These are phyloP conservation scores for Alternaria longipes DNA, from an alignment of 2,329 filamentous ascomycete genomes.

Conservation along the genomic window DNA sequence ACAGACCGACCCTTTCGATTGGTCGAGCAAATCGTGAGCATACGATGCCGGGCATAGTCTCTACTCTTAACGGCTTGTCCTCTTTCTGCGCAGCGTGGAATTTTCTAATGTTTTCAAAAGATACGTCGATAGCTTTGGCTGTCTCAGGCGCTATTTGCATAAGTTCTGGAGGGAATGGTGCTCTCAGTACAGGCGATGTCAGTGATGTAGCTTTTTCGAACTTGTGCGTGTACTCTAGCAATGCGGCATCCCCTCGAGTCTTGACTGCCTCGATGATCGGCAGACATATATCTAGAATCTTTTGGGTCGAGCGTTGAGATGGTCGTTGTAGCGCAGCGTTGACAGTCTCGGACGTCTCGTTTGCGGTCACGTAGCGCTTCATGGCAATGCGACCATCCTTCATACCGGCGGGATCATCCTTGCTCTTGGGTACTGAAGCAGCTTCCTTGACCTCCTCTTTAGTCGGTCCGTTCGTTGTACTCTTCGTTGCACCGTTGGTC, in stretches of 20 bases:
- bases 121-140: slow-evolving; percentile 89
- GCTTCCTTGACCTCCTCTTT: slow-evolving; percentile 60
- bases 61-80: slow-evolving; percentile 80
- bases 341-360: slow-evolving; percentile 71
- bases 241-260: slow-evolving; percentile 82
- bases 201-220: slow-evolving; percentile 96
- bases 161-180: slow-evolving; percentile 83
- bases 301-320: slow-evolving; percentile 92
- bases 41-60: slow-evolving; percentile 97
- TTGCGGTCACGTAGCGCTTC: slow-evolving; percentile 77
- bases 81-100: slow-evolving; percentile 95
- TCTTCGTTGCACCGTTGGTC: slow-evolving; percentile 23
- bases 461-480: slow-evolving; percentile 26
- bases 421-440: slow-evolving; percentile 62
- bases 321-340: slow-evolving; percentile 82
- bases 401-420: slow-evolving; percentile 61
- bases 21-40: slow-evolving; percentile 92
- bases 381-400: slow-evolving; percentile 75
- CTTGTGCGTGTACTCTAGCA: slow-evolving; percentile 94
- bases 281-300: slow-evolving; percentile 87
- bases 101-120: slow-evolving; percentile 91
- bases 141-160: slow-evolving; percentile 89
- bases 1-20: slow-evolving; percentile 95
- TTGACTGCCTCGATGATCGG: slow-evolving; percentile 93
- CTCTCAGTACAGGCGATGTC: slow-evolving; percentile 86